phyloP scores from a whole-genome alignment of 73 alveolate species.

The Paramecium sexaurelia region DNA sequence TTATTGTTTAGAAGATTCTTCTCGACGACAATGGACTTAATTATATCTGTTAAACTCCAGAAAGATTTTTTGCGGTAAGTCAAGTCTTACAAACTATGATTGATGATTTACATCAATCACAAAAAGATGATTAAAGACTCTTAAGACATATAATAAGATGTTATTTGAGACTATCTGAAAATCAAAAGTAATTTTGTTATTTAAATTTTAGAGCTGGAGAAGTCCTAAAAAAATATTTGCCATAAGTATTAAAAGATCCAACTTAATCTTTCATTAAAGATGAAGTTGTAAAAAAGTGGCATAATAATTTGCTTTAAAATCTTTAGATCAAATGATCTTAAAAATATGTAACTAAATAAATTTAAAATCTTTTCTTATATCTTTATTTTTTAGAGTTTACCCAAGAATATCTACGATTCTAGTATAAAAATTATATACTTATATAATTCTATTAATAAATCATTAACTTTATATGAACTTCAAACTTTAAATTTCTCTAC shows the following conservation, averaged over 20 bases:
- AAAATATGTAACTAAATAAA: not conserved
- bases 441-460: not conserved
- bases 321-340: slow-evolving; percentile 16
- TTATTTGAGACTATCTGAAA: slow-evolving; percentile 92
- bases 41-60: slow-evolving; percentile 96
- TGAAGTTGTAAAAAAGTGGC: slow-evolving; percentile 69
- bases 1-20: slow-evolving; percentile 96
- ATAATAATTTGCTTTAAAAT: slow-evolving; percentile 52
- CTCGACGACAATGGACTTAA: slow-evolving; percentile 96
- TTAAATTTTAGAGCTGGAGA: slow-evolving; percentile 83
- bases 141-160: slow-evolving; percentile 96
- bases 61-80: slow-evolving; percentile 94
- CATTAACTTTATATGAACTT: not conserved
- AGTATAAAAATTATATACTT: not conserved
- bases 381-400: not conserved
- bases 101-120: slow-evolving; percentile 76
- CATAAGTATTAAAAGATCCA: slow-evolving; percentile 60
- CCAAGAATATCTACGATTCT: not conserved
- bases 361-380: not conserved
- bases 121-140: slow-evolving; percentile 87
- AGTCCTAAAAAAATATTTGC: slow-evolving; percentile 72
- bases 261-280: slow-evolving; percentile 44
- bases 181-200: not conserved
- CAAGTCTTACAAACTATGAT: slow-evolving; percentile 95
- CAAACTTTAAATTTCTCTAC: not conserved